These are phyloP conservation scores for Leccinum pseudoinsigne DNA, from an alignment of 1,284 basidiomycete genomes.

Conservation along the genomic window DNA sequence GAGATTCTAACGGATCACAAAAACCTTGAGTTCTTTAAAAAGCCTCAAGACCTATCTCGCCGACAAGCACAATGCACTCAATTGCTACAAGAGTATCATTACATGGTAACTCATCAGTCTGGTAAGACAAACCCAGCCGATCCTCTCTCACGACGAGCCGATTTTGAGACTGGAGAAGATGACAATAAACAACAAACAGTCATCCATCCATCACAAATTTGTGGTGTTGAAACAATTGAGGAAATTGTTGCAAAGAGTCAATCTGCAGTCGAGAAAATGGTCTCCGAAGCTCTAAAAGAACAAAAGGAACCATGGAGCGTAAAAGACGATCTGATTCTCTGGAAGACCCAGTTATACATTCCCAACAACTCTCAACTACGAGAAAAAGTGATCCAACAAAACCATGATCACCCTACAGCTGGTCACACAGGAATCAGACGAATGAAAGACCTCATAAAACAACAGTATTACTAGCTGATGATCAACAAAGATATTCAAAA, in stretches of 20 bases:
- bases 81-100: not conserved
- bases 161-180: too few relatives aligned
- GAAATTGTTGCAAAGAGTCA: too few relatives aligned
- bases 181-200: too few relatives aligned
- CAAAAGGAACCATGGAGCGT: too few relatives aligned
- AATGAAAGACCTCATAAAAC: not conserved
- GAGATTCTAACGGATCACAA: not conserved
- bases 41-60: not conserved
- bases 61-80: not conserved
- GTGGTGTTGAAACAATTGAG: too few relatives aligned
- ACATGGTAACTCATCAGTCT: not conserved
- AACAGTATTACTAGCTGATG: not conserved
- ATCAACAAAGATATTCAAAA: not conserved
- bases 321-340: too few relatives aligned
- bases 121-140: not conserved
- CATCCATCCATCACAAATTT: too few relatives aligned
- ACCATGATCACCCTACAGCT: not conserved
- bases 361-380: too few relatives aligned
- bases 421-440: not conserved
- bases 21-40: not conserved
- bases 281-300: too few relatives aligned
- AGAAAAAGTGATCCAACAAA: not conserved
- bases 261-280: too few relatives aligned
- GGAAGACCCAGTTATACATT: rapidly evolving
- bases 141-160: rapidly evolving